Evolutionary conservation across 1,284 basidiomycete species (phyloP).

Genomic region (Fomitiporia mediterranea): DNA sequence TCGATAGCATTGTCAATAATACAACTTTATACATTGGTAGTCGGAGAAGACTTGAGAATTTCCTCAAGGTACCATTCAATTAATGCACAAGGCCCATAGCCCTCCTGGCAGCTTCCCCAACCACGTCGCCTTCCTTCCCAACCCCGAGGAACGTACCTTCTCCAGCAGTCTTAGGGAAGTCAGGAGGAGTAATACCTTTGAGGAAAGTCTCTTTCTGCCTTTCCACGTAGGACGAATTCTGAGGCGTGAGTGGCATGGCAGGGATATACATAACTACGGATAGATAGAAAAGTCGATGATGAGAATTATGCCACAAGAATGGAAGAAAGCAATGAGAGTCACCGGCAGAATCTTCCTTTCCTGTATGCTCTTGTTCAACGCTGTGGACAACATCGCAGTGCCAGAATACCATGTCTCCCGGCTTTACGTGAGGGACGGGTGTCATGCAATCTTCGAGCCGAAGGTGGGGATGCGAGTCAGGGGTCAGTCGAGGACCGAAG

Average conservation of each 20-base stretch:
- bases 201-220: slow-evolving; percentile 61
- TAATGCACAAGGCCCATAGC: slow-evolving; percentile 47
- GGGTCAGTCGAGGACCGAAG: slow-evolving; percentile 48
- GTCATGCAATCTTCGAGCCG: slow-evolving; percentile 69
- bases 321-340: slow-evolving; percentile 12
- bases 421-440: slow-evolving; percentile 66
- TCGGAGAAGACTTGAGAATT: neutral
- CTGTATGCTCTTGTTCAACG: slow-evolving; percentile 70
- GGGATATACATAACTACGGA: slow-evolving; percentile 87
- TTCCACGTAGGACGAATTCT: slow-evolving; percentile 57
- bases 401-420: slow-evolving; percentile 87
- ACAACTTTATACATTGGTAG: neutral
- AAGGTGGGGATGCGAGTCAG: slow-evolving; percentile 61
- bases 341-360: slow-evolving; percentile 71
- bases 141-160: slow-evolving; percentile 52
- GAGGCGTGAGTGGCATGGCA: slow-evolving; percentile 67
- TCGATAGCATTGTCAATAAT: too few relatives aligned
- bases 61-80: neutral
- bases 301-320: neutral
- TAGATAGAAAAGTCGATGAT: slow-evolving; percentile 22
- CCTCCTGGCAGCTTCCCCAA: slow-evolving; percentile 39
- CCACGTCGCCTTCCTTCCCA: slow-evolving; percentile 46
- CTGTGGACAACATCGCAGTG: slow-evolving; percentile 82
- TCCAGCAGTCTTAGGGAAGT: slow-evolving; percentile 60
- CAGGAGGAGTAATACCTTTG: slow-evolving; percentile 59